Base-by-base conservation (phyloP, 73 alveolate species). In the Tetrahymena borealis region DNA sequence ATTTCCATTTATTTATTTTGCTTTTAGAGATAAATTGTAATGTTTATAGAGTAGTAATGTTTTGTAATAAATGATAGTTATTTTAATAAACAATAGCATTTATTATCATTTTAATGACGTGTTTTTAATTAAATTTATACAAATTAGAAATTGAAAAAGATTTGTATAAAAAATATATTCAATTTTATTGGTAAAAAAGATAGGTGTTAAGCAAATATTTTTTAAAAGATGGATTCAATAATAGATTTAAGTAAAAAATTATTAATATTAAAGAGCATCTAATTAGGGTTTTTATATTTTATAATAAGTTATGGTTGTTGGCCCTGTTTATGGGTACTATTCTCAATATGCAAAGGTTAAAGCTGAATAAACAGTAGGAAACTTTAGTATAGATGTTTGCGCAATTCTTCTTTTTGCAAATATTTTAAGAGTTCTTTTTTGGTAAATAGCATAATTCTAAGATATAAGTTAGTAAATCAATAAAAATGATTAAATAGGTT, bases 351-450 rank as follows among this genome's bases (percentile, higher is more conserved):
- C 77, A 10, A 79, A 79, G 43, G 79, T 85, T 15, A 85, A 85
- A 78, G 11, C 31, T 39, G 28, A 38, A 8, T 40, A 93, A 39
- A 39, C 85, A 18, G 90, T 93, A 3, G 93, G 93, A 0, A 79
- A 90, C 24, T 93, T 93, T 90, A 39, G 91, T 18, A 93, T 33
- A 8, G 95, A 93, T 90, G 93, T 93, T 32, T 93, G 93, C 91
- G 93, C 93, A 13, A 93, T 79, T 38, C 35, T 93, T 10, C 78
- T 93, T 13, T 79, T 93, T 39, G 93, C 94, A 15, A 93, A 93
- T 90, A 79, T 93, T 13, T 39, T 93, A 79, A 93, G 95, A 32
- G 91, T 93, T 24, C 39, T 91, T 39, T 91, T 91, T 91, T 91
- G 94, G 94, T 39, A 36, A 7, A 7, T 24, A 18, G 28, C 9